These are phyloP conservation scores for Pestalotiopsis sp. DNA, from an alignment of 2,329 filamentous ascomycete species.

Conservation along the genomic window DNA sequence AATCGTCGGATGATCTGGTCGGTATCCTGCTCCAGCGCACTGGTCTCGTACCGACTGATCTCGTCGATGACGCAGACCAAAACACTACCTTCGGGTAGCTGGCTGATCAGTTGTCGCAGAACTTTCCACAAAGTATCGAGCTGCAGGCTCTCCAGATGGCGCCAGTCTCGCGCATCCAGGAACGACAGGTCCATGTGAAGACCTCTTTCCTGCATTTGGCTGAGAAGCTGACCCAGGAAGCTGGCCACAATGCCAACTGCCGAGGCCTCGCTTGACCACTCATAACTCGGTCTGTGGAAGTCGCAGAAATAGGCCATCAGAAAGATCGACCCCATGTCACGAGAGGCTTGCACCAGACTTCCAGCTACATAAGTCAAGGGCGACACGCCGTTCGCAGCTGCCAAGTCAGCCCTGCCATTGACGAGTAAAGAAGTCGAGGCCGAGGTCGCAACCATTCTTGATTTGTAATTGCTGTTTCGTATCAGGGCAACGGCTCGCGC, in stretches of 20 bases:
- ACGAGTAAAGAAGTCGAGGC: constrained; percentile 14
- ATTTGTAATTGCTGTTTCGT: constrained; percentile 8
- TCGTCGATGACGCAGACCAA: constrained; percentile 22
- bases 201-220: constrained; percentile 15
- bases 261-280: background rate
- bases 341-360: constrained; percentile 12
- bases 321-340: constrained; percentile 11
- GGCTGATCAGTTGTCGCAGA: constrained; percentile 15
- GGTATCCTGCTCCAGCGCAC: constrained; percentile 10
- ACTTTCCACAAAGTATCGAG: constrained; percentile 15
- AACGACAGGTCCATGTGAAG: constrained; percentile 13
- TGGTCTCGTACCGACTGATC: constrained; percentile 17
- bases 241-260: constrained; percentile 15
- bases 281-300: constrained; percentile 14
- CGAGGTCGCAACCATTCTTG: constrained; percentile 13
- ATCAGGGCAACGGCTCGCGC: constrained; percentile 15
- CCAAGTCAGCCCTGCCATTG: constrained; percentile 17
- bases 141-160: constrained; percentile 5
- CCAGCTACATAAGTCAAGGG: constrained; percentile 18
- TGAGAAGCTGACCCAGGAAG: constrained; percentile 18
- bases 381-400: constrained; percentile 15
- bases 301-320: constrained; percentile 21
- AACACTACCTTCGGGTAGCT: constrained; percentile 13
- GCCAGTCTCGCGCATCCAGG: constrained; percentile 13
- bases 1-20: constrained; percentile 14